phyloP scores from a whole-genome alignment of 2,329 filamentous ascomycete genomes.

The Claviceps pusilla region DNA sequence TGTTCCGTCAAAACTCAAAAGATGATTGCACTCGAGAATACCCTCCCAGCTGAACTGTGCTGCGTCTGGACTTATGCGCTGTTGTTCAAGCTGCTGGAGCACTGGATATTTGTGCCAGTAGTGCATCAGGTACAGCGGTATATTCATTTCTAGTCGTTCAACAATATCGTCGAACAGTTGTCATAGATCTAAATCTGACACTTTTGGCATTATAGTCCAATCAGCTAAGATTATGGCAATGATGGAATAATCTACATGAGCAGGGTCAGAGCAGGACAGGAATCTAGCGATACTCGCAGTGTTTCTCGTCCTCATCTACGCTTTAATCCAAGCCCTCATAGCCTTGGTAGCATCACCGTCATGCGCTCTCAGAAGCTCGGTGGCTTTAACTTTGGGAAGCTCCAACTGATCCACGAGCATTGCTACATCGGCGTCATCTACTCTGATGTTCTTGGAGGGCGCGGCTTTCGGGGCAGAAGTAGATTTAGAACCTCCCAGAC shows the following conservation, averaged over 20 bases:
- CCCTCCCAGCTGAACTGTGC: neutral
- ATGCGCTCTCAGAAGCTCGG: constrained; percentile 55
- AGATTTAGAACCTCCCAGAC: constrained; percentile 28
- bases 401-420: constrained; percentile 61
- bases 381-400: constrained; percentile 54
- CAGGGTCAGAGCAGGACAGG: neutral
- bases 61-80: neutral
- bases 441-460: constrained; percentile 50
- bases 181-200: neutral
- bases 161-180: neutral
- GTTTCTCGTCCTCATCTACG: constrained; percentile 6
- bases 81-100: neutral
- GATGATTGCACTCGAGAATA: neutral
- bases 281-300: neutral
- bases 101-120: neutral
- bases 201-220: neutral
- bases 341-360: constrained; percentile 56
- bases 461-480: constrained; percentile 14
- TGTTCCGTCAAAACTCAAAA: no score
- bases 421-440: constrained; percentile 55
- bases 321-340: constrained; percentile 39
- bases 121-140: neutral
- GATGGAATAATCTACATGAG: neutral
- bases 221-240: neutral
- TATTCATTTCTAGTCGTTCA: neutral